Evolutionary conservation across 106 monocot species (phyloP), one percentile per base, ranked within the genome.

Genomic region (Xerophyta viscosa): DNA sequence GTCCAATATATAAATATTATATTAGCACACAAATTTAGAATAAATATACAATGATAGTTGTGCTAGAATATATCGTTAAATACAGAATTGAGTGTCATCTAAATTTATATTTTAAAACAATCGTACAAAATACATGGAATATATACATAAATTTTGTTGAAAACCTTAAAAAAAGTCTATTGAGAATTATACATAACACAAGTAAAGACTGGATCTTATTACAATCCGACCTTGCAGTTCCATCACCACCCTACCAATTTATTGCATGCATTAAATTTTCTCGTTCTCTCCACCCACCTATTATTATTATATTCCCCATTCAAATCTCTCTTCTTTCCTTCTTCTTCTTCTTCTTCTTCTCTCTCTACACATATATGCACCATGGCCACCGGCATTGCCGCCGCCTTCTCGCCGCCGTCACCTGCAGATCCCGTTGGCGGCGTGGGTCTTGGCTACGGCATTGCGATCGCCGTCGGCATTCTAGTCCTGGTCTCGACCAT

Each of bases 401-500:
- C 48, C 19, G 6, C 20, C 48, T 24, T 21, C 20, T 13, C 48
- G 6, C 7, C 24, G 7, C 48, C 20, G 48, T 4, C 48, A 21
- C 22, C 24, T 7, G 48, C 48, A 21, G 20, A 12, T 6, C 48
- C 8, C 2, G 24, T 2, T 3, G 48, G 22, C 12, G 48, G 19
- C 48, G 48, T 48, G 7, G 48, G 48, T 81, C 73, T 82, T n/a
- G 87, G 87, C 67, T 82, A 82, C 82, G 87, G 87, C 53, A 87
- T 87, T 48, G 82, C 78, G 65, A 82, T 87, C 41, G 87, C 87
- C 48, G 82, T 87, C 49, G 87, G 78, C 55, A 68, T 87, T 26
- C 78, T 87, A 31, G 82, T 87, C 61, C 71, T 82, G 20, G 60
- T 87, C 78, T 87, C 87, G 61, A 78, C 78, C 66, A 82, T 87